Base-by-base conservation (phyloP, 2,329 filamentous ascomycete genomes). In the Aureobasidium pullulans region DNA sequence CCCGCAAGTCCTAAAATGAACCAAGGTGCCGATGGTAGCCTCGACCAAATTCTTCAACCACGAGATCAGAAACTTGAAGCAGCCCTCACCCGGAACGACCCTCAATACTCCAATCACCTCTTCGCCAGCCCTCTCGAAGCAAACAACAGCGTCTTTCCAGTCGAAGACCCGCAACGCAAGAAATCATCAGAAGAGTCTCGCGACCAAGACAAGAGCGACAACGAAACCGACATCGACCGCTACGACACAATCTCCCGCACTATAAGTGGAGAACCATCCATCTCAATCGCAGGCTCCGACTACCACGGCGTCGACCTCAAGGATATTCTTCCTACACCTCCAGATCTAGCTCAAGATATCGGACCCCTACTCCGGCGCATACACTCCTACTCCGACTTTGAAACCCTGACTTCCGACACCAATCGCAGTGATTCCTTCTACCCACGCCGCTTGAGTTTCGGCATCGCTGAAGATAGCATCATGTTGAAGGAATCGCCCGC, bases 401-500 rank as follows among this genome's bases (percentile, higher is more conserved):
- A 68, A 23, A 58, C 57, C 5, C 40, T 60, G 16, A 15, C 31
- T 1, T 42, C 62, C 11, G 44, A 61, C 13, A 62, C 66, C 37
- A 43, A 43, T 8, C 63, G 61, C 15, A 57, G 62, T 7, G 84
- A 88, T 62, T 78, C 79, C 31, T 82, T 82, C 60, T 89, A 86
- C 82, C 83, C 87, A 1, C 84, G 88, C 1, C 82, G 87, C 44
- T 78, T 92, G 63, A 91, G 88, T 4, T 92, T 92, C 70, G 85
- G 86, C 60, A 80, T 86, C 46, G 88, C 86, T 1, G 87, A 89
- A 72, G 86, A 90, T 62, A 87, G 85, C n/a, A 75, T 92, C 7
- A 74, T 46, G 7, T 7, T 23, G 3, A 23, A 23, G 3, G 23
- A 23, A 23, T 2, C 46, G 2, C 75, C 92, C 7, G 11, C 34